Evolutionary conservation across 345 rosid species (phyloP), one percentile per base, ranked within the genome.

Genomic region (Barbarea vulgaris): DNA sequence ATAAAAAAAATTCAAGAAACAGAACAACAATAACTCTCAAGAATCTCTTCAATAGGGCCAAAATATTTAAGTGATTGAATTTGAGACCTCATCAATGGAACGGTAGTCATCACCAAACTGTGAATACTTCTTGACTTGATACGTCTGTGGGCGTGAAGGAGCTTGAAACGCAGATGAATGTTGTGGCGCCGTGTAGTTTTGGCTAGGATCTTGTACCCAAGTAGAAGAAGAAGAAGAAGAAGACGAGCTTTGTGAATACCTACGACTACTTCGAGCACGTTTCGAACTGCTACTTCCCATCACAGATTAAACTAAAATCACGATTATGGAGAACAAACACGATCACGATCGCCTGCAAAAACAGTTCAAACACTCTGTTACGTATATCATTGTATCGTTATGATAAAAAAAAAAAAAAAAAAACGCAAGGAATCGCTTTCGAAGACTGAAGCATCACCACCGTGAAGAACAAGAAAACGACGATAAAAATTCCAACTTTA

Each of bases 241-340:
- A n/a, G 77, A 73, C n/a, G 50, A n/a, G 27, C 53, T 51, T 51
- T 60, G 70, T 52, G 69, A 19, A 53, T 56, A 21, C 8, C 37
- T 58, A 3, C 4, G 25, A 75, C 67, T 41, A 47, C 8, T 54
- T n/a, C 62, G 36, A 52, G 60, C 30, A 28, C 61, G 69, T 74
- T 80, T 91, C 7, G 97, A 93, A 77, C 85, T 78, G 77, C 81
- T 87, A 54, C 87, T 80, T 85, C 98, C 98, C 98, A 93, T 91
- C 69, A 69, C 39, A 25, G 8, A 72, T 25, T 15, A 7, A 25
- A 25, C 13, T n/a, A 17, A 56, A 50, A 24, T 22, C 27, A 46
- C 22, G 42, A 41, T 3, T 18, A 36, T 22, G 21, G 24, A 19
- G 4, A 67, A 13, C 33, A 48, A 48, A 27, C 15, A 30, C 44